phyloP scores from a whole-genome alignment of 805 yeast genomes.

The Zygosaccharomyces gambellarensis region DNA sequence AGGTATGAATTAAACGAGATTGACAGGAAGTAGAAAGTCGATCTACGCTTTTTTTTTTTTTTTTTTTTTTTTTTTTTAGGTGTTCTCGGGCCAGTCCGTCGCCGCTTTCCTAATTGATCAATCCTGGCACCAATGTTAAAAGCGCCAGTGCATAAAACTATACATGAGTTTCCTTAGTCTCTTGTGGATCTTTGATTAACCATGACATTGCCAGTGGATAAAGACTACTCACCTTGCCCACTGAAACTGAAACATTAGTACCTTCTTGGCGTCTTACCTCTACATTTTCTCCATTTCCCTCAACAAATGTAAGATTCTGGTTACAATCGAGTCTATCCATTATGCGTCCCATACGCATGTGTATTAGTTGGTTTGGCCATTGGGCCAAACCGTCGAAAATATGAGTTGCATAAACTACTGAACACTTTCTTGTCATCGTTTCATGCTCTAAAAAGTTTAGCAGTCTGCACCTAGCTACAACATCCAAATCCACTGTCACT shows the following conservation, averaged over 20 bases:
- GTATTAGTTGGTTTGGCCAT: slow-evolving; percentile 86
- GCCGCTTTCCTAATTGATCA: neutral
- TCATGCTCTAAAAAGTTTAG: slow-evolving; percentile 69
- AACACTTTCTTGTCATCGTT: slow-evolving; percentile 61
- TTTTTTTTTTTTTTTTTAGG: neutral
- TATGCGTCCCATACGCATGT: slow-evolving; percentile 64
- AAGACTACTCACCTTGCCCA: slow-evolving; percentile 42
- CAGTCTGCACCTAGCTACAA: slow-evolving; percentile 74
- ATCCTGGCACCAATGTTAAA: neutral
- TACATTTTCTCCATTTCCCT: slow-evolving; percentile 12
- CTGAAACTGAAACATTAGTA: slow-evolving; percentile 14
- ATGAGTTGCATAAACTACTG: slow-evolving; percentile 91
- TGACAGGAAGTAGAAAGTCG: neutral
- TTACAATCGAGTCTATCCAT: slow-evolving; percentile 35
- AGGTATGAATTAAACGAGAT: neutral
- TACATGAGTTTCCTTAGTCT: slow-evolving; percentile 14
- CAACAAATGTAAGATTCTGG: slow-evolving; percentile 32
- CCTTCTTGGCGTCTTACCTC: slow-evolving; percentile 5
- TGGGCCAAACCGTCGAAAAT: slow-evolving; percentile 89
- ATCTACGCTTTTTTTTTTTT: neutral
- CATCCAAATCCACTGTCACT: slow-evolving; percentile 95
- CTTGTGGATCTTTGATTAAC: slow-evolving; percentile 38
- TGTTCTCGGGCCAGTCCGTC: neutral
- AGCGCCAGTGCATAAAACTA: neutral
- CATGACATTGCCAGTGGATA: slow-evolving; percentile 73